These are phyloP conservation scores for Cornus florida DNA, from an alignment of 148 eudicot species.

Conservation along the genomic window DNA sequence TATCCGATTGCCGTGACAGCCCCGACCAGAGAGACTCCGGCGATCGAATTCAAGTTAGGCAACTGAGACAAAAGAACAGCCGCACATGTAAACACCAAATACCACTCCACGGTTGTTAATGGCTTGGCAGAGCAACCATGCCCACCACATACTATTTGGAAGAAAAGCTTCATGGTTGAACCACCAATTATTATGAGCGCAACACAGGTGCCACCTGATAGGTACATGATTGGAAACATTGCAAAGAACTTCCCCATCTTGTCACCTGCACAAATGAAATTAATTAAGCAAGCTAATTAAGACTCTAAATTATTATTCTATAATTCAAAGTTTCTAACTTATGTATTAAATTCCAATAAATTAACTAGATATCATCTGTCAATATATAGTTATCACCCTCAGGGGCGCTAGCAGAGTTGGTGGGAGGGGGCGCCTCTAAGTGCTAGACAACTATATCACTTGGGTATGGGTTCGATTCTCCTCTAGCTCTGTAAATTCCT, in stretches of 20 bases:
- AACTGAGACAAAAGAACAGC: conserved; percentile 20
- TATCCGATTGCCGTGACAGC: conserved; percentile 17
- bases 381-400: too few species aligned
- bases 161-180: conserved; percentile 18
- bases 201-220: conserved; percentile 19
- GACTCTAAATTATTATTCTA: too few species aligned
- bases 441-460: too few species aligned
- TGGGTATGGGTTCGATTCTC: too few species aligned
- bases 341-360: too few species aligned
- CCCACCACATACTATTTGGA: conserved; percentile 13
- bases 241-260: conserved; percentile 13
- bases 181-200: conserved; percentile 17
- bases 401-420: too few species aligned
- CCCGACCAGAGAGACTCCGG: conserved; percentile 16
- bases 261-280: neutral
- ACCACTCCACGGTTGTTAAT: conserved; percentile 16
- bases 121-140: conserved; percentile 7
- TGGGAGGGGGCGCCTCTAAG: too few species aligned
- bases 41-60: conserved; percentile 20
- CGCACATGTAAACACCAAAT: conserved; percentile 16
- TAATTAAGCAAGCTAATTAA: too few species aligned
- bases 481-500: too few species aligned
- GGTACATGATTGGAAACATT: conserved; percentile 19
- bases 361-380: too few species aligned
- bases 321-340: too few species aligned